Percentiles rank a stretch among this genome's conserved stretches.
These are phyloP conservation scores for Aspergillus diversus DNA, from an alignment of 495 filamentous ascomycete species.

Conservation along the genomic window DNA sequence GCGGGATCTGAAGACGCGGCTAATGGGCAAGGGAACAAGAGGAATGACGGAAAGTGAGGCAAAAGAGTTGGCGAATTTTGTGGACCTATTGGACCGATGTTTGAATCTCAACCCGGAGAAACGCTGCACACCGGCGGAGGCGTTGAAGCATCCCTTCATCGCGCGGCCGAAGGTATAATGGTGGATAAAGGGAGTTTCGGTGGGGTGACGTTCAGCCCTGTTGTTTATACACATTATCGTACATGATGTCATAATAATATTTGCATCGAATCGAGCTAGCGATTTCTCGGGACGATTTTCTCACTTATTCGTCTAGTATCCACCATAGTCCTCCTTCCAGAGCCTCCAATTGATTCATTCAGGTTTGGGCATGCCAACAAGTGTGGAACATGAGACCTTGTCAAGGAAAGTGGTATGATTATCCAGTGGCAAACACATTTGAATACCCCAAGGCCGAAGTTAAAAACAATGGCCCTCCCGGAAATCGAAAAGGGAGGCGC, in stretches of 20 bases:
- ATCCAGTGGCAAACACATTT: neutral
- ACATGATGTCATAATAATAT: conserved; percentile 15
- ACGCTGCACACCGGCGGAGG: conserved; percentile 82
- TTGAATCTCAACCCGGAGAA: conserved; percentile 92
- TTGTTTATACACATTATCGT: conserved; percentile 2
- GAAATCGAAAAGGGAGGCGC: neutral
- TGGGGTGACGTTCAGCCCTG: neutral
- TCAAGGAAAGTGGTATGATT: neutral
- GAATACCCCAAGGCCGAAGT: neutral
- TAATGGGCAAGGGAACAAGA: conserved; percentile 72
- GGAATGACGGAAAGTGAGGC: conserved; percentile 71
- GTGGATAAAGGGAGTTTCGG: neutral
- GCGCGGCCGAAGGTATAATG: conserved; percentile 32
- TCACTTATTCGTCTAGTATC: neutral
- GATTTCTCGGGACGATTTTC: neutral
- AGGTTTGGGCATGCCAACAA: neutral
- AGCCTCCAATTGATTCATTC: neutral
- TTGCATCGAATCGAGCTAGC: neutral
- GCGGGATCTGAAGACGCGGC: conserved; percentile 76
- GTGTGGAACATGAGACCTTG: neutral
- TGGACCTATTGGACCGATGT: conserved; percentile 85
- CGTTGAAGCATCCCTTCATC: conserved; percentile 86
- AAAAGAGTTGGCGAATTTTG: conserved; percentile 78
- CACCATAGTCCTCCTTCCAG: neutral
- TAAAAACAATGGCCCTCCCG: neutral